A percentile compares a stretch with the other conserved stretches of the same genome.
Evolutionary conservation across 345 rosid species (phyloP).

Genomic region (Citrus maxima): DNA sequence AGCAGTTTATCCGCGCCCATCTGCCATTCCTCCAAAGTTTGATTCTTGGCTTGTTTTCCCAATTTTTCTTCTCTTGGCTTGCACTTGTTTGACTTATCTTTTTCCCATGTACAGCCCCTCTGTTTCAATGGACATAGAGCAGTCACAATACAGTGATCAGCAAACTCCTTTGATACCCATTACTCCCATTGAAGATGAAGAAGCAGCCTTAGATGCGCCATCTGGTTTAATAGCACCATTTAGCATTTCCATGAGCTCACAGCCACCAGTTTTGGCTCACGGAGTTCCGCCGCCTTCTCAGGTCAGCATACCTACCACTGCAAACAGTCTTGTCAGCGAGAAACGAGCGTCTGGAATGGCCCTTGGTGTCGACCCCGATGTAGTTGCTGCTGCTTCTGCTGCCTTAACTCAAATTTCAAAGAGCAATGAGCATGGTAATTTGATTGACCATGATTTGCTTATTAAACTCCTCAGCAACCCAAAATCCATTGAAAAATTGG

Average conservation of each 20-base stretch:
- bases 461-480: slow-evolving; percentile 78
- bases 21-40: slow-evolving; percentile 82
- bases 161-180: slow-evolving; percentile 62
- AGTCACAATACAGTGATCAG: slow-evolving; percentile 36
- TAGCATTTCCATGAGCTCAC: slow-evolving; percentile 26
- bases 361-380: slow-evolving; percentile 50
- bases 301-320: slow-evolving; percentile 17
- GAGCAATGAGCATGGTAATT: slow-evolving; percentile 54
- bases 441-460: slow-evolving; percentile 81
- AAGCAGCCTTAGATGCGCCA: slow-evolving; percentile 36
- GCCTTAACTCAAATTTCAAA: slow-evolving; percentile 66
- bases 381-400: slow-evolving; percentile 60
- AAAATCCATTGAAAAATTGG: slow-evolving; percentile 69
- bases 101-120: slow-evolving; percentile 58
- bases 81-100: slow-evolving; percentile 3
- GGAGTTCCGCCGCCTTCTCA: slow-evolving; percentile 28
- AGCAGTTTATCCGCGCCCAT: slow-evolving; percentile 91
- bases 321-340: slow-evolving; percentile 28
- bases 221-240: slow-evolving; percentile 30
- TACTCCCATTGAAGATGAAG: slow-evolving; percentile 87
- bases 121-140: slow-evolving; percentile 41
- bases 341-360: slow-evolving; percentile 29
- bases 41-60: slow-evolving; percentile 21
- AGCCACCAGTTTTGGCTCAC: slow-evolving; percentile 28
- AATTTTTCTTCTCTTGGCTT: slow-evolving; percentile 8